Conservation (phyloP, 306 rosid genomes). For the Sindora glabra region DNA sequence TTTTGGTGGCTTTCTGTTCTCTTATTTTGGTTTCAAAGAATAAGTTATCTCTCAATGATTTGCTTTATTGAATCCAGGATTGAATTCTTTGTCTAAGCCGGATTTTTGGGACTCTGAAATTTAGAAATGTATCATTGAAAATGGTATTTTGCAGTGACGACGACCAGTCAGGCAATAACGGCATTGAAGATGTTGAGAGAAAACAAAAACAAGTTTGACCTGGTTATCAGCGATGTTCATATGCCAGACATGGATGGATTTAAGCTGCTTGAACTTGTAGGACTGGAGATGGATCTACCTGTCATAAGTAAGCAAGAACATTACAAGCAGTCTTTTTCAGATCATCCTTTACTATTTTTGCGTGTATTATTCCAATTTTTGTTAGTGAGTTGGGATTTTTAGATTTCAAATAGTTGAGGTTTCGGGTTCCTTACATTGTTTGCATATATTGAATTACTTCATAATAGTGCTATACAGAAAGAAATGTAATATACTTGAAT, state of each 20-base stretch:
- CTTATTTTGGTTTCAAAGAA: conserved; percentile 11
- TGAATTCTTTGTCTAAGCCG: neutral
- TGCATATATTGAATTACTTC: neutral
- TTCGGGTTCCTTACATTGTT: neutral
- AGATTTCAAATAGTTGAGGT: conserved; percentile 2
- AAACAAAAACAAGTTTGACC: conserved; percentile 72
- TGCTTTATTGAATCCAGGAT: neutral
- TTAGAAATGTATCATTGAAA: too few relatives aligned
- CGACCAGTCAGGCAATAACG: conserved; percentile 64
- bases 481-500: neutral
- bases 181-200: conserved; percentile 86
- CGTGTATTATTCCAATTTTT: neutral
- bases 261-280: conserved; percentile 91
- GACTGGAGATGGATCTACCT: conserved; percentile 99
- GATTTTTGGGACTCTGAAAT: neutral
- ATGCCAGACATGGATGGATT: conserved; percentile 99
- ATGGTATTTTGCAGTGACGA: conserved; percentile 71
- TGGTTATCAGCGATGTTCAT: conserved; percentile 94
- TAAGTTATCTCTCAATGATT: neutral
- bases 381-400: neutral
- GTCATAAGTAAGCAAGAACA: conserved; percentile 67
- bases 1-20: neutral
- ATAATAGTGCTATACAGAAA: neutral
- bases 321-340: neutral
- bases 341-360: neutral